Evolutionary conservation across 164 flowering plant genomes (phyloP), one percentile per base, ranked within the genome.

Genomic region (Paratinospora sagittata): DNA sequence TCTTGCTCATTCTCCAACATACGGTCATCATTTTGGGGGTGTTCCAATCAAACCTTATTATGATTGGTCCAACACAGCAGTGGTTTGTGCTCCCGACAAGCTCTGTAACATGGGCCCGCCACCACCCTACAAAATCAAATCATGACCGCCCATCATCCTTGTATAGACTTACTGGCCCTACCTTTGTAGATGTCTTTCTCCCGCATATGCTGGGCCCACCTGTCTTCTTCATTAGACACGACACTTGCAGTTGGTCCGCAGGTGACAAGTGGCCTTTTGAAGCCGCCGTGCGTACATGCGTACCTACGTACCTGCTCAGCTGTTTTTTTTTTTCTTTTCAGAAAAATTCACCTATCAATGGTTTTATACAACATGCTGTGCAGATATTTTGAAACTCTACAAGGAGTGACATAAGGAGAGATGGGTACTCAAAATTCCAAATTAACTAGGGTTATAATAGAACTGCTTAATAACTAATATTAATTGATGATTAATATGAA

Each of bases 201-300:
- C 57, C 19, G 16, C 19, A 52, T 52, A 52, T 21, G 19, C n/a
- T 52, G 58, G 58, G 58, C 52, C 68, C 68, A 36, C 27, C 5
- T 37, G 64, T 34, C 67, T 10, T 21, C 65, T 23, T 34, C 3
- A 64, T 12, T 30, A 12, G 24, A 65, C n/a, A n/a, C 41, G 68
- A 65, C 45, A 19, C 41, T 37, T 36, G 13, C 58, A 16, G 58
- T 52, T 21, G 58, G 1, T 52, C 16, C 0, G 21, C 7, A 37
- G 45, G 24, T 19, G 39, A 27, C 68, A 65, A 6, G 26, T 36
- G 68, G 68, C 45, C 37, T 39, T 65, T 21, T n/a, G n/a, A n/a
- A n/a, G 68, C 68, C 47, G 68, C 49, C 68, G 19, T 37, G 68
- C 49, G 41, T 34, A 39, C 30, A 3, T 52, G n/a, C n/a, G n/a